Base-by-base conservation (phyloP, 2,329 filamentous ascomycete species). In the Thermoascus crustaceus region DNA sequence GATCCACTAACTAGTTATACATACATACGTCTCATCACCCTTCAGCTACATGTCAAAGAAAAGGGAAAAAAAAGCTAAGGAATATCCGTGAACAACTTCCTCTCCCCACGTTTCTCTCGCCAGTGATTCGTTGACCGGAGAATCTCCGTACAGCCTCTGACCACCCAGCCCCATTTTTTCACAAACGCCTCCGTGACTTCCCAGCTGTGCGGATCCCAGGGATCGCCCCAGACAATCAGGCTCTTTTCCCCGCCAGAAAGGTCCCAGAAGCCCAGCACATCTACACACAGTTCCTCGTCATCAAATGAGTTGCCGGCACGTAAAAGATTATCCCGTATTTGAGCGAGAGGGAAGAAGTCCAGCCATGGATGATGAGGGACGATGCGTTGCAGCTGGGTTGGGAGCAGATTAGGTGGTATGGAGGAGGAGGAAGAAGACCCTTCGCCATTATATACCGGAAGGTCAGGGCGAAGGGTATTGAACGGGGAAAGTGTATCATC, bases 141-240 rank as follows among this genome's bases (percentile, higher is more conserved):
- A 3, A 58, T 11, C 3, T 52, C 52, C 3, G 44, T 40, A 37
- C 50, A 58, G 1, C 46, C 47, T 4, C 30, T 38, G 3, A 53
- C 26, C 10, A 51, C 21, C 42, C 47, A 54, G 1, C 40, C 41
- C 52, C 53, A 60, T 29, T 53, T 50, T 13, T 23, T 36, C 1
- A 48, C 17, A 6, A 58, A 47, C 1, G 32, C 37, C 31, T 56
- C 53, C 3, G 52, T 51, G 8, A 54, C 23, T 37, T 60, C 52
- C 40, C 55, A 58, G 4, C 47, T 52, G 5, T 16, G 29, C 1
- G 50, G 46, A 36, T 53, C 46, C 54, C 52, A 60, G 1, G 55
- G 41, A 11, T 56, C 50, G 4, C 48, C 49, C 54, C 54, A 57
- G 4, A 55, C 42, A 18, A 52, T 29, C 7, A 56, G 11, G 6